Evolutionary conservation across 176 grass and related monocot species (phyloP), one percentile per base, ranked within the genome.

Genomic region (Musa itinerans): DNA sequence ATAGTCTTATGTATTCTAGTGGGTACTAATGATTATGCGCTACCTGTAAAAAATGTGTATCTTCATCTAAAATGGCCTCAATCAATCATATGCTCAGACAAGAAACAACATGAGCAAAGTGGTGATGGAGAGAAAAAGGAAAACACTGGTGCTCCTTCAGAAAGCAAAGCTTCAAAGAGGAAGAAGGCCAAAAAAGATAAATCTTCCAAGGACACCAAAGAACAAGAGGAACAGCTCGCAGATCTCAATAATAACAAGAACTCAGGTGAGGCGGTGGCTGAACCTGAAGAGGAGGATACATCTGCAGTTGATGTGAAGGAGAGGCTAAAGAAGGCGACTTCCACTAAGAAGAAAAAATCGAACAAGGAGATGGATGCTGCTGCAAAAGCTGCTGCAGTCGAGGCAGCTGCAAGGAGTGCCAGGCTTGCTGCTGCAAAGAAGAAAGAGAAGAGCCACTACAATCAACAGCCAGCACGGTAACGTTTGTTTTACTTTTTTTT

Each of bases 391-490:
- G 62, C 62, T 7, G 20, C 62, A 10, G 21, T 65, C 2, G 62
- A 65, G 62, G 62, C 62, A 23, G 62, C 62, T 65, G 62, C 62
- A 11, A 20, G 62, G 21, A 65, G n/a, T 65, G 62, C 62, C 23
- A 65, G 23, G 21, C 62, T 65, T 65, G 22, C 62, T 65, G 62
- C 62, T 24, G 62, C 62, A 23, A 65, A 65, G 21, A 65, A 65
- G 62, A 65, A 65, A 26, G 62, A 65, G 20, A 65, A 65, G 62
- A 65, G 23, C 20, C 62, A 65, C 62, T 65, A 65, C 62, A 65
- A 65, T 24, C 62, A 65, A 24, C 62, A 65, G 2, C 62, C 62
- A 26, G 62, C 23, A 23, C 17, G 20, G 62, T 65, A 65, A 24
- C 2, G 11, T 10, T 61, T 61, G 15, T 61, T 17, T 23, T 80